A percentile compares a stretch with the other conserved stretches of the same genome.
Conservation (phyloP, 2,329 filamentous ascomycete genomes). For the Venturia carpophila region DNA sequence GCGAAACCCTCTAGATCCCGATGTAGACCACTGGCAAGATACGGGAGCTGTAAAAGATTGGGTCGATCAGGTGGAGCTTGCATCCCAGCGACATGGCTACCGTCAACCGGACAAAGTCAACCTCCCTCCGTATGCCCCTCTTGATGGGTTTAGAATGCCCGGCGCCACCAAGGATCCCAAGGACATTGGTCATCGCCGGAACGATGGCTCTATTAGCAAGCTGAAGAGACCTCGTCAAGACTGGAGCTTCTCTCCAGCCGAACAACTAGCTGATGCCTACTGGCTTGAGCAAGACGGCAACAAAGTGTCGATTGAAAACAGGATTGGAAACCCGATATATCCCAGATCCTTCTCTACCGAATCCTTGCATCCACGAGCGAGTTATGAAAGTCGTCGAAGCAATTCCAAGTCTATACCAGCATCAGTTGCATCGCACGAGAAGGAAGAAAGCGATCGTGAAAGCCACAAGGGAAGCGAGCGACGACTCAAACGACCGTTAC, state of each 20-base stretch:
- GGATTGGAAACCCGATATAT: slow-evolving; percentile 63
- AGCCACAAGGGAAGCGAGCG: slow-evolving; percentile 32
- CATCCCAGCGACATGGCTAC: slow-evolving; percentile 33
- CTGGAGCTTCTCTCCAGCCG: slow-evolving; percentile 75
- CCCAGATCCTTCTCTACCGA: neutral
- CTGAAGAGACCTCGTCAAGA: slow-evolving; percentile 68
- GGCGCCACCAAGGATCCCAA: neutral
- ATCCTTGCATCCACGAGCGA: slow-evolving; percentile 14
- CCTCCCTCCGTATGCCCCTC: slow-evolving; percentile 26
- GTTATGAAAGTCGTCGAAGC: slow-evolving; percentile 17
- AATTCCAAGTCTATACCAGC: slow-evolving; percentile 3
- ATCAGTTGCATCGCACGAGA: slow-evolving; percentile 15
- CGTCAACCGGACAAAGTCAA: slow-evolving; percentile 30
- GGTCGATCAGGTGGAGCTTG: slow-evolving; percentile 60
- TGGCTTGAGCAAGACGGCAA: slow-evolving; percentile 82
- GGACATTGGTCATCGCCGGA: slow-evolving; percentile 27
- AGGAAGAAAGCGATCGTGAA: slow-evolving; percentile 27
- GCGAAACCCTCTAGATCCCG: slow-evolving; percentile 63
- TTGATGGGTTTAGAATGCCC: neutral
- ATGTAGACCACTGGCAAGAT: slow-evolving; percentile 70
- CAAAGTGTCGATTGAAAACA: slow-evolving; percentile 73
- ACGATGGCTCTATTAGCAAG: slow-evolving; percentile 45
- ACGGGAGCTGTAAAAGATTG: slow-evolving; percentile 63
- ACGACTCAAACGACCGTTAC: slow-evolving; percentile 29
- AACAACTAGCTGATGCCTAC: slow-evolving; percentile 80